A percentile compares a stretch with the other conserved stretches of the same genome.
These are phyloP conservation scores for Xylariomycetidae sp. DNA, from an alignment of 2,329 filamentous ascomycete species.

Conservation along the genomic window DNA sequence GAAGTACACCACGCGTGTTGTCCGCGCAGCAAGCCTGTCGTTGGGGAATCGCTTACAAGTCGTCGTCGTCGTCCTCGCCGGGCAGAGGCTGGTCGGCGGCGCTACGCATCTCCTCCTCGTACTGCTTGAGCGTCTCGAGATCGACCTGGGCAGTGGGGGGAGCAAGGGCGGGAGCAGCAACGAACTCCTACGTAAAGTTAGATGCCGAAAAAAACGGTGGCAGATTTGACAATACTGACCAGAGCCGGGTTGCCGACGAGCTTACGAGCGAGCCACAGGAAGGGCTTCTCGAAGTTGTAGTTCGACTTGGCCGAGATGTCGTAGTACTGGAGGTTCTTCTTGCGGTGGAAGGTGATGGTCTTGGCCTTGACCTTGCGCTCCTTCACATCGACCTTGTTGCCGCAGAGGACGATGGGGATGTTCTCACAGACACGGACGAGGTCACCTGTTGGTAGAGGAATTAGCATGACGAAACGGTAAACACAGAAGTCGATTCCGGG, in stretches of 20 bases:
- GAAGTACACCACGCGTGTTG: constrained; percentile 7
- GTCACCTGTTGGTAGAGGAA: constrained; percentile 59
- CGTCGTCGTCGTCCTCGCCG: constrained; percentile 81
- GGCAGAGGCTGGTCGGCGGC: constrained; percentile 82
- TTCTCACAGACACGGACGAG: constrained; percentile 99
- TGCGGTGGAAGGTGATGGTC: constrained; percentile 99
- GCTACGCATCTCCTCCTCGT: constrained; percentile 80
- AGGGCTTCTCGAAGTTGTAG: constrained; percentile 99
- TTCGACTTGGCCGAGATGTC: constrained; percentile 99
- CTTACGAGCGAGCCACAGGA: constrained; percentile 99
- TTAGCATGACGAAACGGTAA: too few species aligned
- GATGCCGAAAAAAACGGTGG: constrained; percentile 19
- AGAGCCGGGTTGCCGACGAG: constrained; percentile 87
- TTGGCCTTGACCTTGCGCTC: constrained; percentile 99
- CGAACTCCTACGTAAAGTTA: constrained; percentile 66
- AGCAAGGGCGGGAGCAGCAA: constrained; percentile 88
- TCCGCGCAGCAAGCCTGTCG: constrained; percentile 9
- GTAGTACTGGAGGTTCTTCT: constrained; percentile 99
- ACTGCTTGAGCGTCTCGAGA: constrained; percentile 71
- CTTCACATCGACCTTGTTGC: constrained; percentile 99
- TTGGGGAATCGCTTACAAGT: constrained; percentile 42
- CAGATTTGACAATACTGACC: constrained; percentile 47
- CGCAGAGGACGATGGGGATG: constrained; percentile 95
- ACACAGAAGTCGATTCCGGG: too few species aligned
- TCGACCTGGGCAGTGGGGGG: constrained; percentile 90